Percentiles rank a stretch among this genome's conserved stretches.
phyloP scores from a whole-genome alignment of 2,329 filamentous ascomycete genomes.

The Chaetomium olivaceum region DNA sequence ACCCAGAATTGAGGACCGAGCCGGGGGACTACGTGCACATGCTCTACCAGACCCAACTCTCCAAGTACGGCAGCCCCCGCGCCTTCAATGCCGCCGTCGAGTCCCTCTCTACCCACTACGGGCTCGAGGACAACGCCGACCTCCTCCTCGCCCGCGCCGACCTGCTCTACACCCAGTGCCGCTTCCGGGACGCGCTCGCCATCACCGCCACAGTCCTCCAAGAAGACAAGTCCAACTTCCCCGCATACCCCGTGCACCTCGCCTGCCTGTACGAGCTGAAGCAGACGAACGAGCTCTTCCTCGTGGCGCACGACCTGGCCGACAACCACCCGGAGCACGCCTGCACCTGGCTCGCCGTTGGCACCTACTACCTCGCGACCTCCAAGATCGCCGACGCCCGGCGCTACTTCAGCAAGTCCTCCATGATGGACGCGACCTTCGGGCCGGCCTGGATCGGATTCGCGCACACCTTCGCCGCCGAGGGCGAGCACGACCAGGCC shows the following conservation, averaged over 20 bases:
- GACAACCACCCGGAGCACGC: conserved; percentile 90
- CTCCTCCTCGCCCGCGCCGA: conserved; percentile 88
- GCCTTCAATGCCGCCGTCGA: conserved; percentile 85
- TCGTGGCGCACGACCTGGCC: conserved; percentile 88
- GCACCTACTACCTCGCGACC: conserved; percentile 89
- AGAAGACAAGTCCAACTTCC: conserved; percentile 85
- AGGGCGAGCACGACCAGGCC: conserved; percentile 96
- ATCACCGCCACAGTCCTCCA: conserved; percentile 82
- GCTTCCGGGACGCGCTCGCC: conserved; percentile 81
- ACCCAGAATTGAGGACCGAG: conserved; percentile 56
- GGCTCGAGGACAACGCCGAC: conserved; percentile 81
- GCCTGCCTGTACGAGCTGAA: conserved; percentile 87
- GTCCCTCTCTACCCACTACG: conserved; percentile 90
- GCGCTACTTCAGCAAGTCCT: conserved; percentile 95
- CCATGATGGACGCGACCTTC: conserved; percentile 96
- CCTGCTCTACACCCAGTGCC: conserved; percentile 89
- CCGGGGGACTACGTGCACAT: conserved; percentile 92
- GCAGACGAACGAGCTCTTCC: conserved; percentile 84
- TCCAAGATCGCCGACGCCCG: conserved; percentile 89
- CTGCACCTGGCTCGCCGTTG: conserved; percentile 90
- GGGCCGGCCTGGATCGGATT: conserved; percentile 98
- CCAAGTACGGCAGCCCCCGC: conserved; percentile 87
- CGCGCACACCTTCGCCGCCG: conserved; percentile 94
- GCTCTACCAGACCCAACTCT: conserved; percentile 92
- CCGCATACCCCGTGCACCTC: conserved; percentile 85